Evolutionary conservation across 768 basidiomycete genomes (phyloP), one percentile per base, ranked within the genome.

Genomic region (Mycena rosella): DNA sequence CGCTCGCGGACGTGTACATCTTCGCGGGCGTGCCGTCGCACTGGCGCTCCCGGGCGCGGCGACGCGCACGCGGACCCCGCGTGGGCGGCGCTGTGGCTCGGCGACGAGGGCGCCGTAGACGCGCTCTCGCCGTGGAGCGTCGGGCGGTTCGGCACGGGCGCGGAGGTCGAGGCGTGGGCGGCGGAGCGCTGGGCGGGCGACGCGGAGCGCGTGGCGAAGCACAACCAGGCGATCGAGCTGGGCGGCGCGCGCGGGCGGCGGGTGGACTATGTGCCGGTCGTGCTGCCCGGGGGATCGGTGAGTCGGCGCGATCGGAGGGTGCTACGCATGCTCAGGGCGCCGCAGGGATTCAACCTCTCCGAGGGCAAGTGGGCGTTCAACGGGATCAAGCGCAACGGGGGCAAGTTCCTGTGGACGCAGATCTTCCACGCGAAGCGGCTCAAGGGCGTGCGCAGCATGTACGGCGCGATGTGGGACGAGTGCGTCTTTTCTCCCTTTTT

Each of bases 111-210:
- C 24, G 29, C 22, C 26, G 92, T 94, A 65, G 92, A 94, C 67
- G 91, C 91, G 5, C 86, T 94, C 62, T 91, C 89, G 24, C 94
- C 94, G 9, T 95, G 94, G 94, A 93, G 90, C 8, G 84, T 95
- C 13, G 94, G 94, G 5, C 82, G 92, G 36, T 94, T 88, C 75
- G 80, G 79, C 22, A 85, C 83, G 65, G 85, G 88, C 66, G 82
- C 83, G 47, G 88, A 88, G 17, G 91, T 89, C 1, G 91, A 93
- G 59, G 66, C 76, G 8, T 94, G 90, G 76, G 87, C 87, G 10
- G 83, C 87, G 71, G 83, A 83, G 13, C 88, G 85, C 53, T 88
- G 93, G 77, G 88, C 86, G 57, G 85, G 79, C 0, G 94, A 96
- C 75, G 78, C 88, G 2, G 88, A 89, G 44, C 76, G 89, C 29